Base-by-base conservation (phyloP, 2,329 filamentous ascomycete species). In the Thermoascus crustaceus region DNA sequence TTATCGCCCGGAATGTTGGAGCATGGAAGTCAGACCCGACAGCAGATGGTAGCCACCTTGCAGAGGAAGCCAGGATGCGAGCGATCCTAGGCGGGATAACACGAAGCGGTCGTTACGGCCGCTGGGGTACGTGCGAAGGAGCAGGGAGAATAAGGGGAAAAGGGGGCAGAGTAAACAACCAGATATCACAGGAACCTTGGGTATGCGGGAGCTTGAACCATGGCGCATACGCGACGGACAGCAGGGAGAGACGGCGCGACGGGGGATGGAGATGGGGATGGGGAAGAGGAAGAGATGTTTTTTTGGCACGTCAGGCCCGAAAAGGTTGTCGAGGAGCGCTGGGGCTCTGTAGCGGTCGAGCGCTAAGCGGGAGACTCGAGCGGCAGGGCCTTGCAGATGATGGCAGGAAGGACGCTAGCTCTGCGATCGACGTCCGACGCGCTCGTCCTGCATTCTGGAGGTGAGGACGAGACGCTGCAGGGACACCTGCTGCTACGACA, bases 1-100 rank as follows among this genome's bases (percentile, higher is more conserved):
- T 60, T 64, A 63, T 57, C 45, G 51, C 53, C 53, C 55, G 60
- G 53, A 64, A 64, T 63, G 49, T 57, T 63, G 61, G 62, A 59
- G 59, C 61, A 65, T 65, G 60, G 59, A 62, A 64, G 54, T 57
- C 49, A 54, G 52, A 49, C 46, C 41, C 41, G 32, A 30, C 29
- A 34, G 26, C 41, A 48, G 38, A 49, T 46, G 41, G 44, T 47
- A 45, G 41, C 37, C 44, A 52, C 46, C 46, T 53, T 47, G 47
- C 45, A 48, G 14, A 9, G 18, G 18, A n/a, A 26, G 14, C 26
- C 18, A 29, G 6, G 26, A 29, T 29, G 14, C n/a, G n/a, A 17
- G 13, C 26, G 26, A 18, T 29, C 26, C 13, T 29, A 29, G 26
- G 26, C 26, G 26, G 18, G 14, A 29, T 9, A 29, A 26, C 5